A percentile compares a stretch with the other conserved stretches of the same genome.
phyloP scores from a whole-genome alignment of 179 eudicot species.

The Drosera spatulata region DNA sequence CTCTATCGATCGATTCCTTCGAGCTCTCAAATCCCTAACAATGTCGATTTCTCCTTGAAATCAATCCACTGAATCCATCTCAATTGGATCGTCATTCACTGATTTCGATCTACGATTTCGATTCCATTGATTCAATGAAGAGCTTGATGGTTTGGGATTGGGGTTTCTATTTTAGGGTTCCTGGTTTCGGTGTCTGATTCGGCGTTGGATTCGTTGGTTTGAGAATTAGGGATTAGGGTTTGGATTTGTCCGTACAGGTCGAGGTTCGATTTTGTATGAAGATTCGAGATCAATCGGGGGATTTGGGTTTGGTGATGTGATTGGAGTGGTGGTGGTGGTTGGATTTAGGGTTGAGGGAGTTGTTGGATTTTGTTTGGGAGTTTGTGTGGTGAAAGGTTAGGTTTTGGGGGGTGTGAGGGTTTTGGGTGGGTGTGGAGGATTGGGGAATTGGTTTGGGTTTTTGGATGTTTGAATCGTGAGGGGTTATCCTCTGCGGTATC shows the following conservation, averaged over 20 bases:
- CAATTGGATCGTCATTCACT: neutral
- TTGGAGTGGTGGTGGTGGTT: neutral
- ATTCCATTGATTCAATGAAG: conserved; percentile 5
- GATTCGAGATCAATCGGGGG: conserved; percentile 2
- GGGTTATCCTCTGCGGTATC: conserved; percentile 17
- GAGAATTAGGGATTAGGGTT: too few species aligned
- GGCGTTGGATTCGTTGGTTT: too few species aligned
- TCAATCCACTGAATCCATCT: neutral
- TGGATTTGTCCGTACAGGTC: neutral
- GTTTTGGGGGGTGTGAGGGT: conserved; percentile 5
- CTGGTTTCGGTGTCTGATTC: too few species aligned
- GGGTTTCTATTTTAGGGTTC: conserved; percentile 8
- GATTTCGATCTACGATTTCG: neutral
- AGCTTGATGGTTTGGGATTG: neutral
- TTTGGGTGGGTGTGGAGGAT: neutral
- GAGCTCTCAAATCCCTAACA: conserved; percentile 11
- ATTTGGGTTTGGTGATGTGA: neutral
- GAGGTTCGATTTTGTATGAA: neutral
- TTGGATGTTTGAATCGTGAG: conserved; percentile 7
- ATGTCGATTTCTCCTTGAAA: conserved; percentile 11
- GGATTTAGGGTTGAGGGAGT: neutral
- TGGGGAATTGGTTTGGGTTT: neutral
- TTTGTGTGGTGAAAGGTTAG: conserved; percentile 1
- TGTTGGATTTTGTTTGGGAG: neutral
- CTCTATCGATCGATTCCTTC: conserved; percentile 1